phyloP scores from a whole-genome alignment of 2,329 filamentous ascomycete species.

The Chrysoporthe deuterocubensis region DNA sequence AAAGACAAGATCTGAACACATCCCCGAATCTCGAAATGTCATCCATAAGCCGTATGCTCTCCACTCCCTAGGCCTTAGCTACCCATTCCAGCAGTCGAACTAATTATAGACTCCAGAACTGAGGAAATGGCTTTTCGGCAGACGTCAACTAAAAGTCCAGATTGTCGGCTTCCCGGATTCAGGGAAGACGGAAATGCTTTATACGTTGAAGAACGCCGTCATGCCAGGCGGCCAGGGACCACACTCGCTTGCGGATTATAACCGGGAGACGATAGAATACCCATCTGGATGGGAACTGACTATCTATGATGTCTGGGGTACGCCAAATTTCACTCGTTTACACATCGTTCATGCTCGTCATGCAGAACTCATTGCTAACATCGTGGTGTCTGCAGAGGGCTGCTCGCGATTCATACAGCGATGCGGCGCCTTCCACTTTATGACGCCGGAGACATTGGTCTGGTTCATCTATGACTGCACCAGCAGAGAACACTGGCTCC shows the following conservation, averaged over 20 bases:
- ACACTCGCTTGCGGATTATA: background rate
- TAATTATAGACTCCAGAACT: background rate
- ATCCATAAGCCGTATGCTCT: background rate
- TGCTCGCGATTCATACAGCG: background rate
- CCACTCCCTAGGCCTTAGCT: background rate
- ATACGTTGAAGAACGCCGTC: background rate
- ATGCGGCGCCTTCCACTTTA: background rate
- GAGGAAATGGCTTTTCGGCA: background rate
- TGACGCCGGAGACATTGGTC: background rate
- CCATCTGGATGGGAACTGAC: conserved; percentile 11
- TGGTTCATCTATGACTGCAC: conserved; percentile 1
- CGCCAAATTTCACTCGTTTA: background rate
- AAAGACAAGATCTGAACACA: background rate
- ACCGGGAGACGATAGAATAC: background rate
- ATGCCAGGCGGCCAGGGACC: background rate
- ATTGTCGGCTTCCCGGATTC: background rate
- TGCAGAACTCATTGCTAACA: background rate
- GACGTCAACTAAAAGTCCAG: conserved; percentile 4
- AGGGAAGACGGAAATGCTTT: conserved; percentile 6
- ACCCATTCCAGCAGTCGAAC: background rate
- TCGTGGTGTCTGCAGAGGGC: background rate
- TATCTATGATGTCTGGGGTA: conserved; percentile 4
- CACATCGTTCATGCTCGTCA: background rate
- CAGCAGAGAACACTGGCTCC: background rate
- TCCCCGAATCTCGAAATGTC: background rate